Conservation (phyloP, 768 basidiomycete genomes). For the Mycena capillaripes region DNA sequence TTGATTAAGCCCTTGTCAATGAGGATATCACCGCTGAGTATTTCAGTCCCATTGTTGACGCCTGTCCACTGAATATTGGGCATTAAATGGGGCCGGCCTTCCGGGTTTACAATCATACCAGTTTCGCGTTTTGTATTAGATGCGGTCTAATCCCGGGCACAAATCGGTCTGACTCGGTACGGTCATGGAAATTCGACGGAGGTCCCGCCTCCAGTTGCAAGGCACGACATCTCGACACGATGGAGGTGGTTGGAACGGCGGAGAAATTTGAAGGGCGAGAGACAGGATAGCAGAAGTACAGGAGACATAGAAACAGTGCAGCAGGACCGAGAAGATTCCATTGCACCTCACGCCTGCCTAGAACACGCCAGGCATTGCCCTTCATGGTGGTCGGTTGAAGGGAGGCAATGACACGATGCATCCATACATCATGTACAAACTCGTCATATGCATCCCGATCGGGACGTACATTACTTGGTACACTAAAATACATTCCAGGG, state of each 20-base stretch:
- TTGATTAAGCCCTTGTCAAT: slow-evolving; percentile 79
- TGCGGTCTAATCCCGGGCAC: slow-evolving; percentile 73
- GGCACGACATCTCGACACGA: slow-evolving; percentile 58
- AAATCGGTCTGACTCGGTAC: slow-evolving; percentile 75
- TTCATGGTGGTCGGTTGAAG: slow-evolving; percentile 6
- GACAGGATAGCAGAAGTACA: slow-evolving; percentile 3
- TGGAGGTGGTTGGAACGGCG: neutral
- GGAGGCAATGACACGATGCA: neutral
- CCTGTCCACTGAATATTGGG: slow-evolving; percentile 81
- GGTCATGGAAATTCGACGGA: slow-evolving; percentile 59
- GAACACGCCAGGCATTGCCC: neutral
- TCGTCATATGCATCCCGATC: slow-evolving; percentile 4
- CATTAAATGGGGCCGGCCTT: slow-evolving; percentile 40
- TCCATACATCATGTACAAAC: slow-evolving; percentile 1
- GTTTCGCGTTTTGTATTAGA: slow-evolving; percentile 79
- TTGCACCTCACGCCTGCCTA: neutral
- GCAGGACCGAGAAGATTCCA: neutral
- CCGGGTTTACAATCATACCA: slow-evolving; percentile 44
- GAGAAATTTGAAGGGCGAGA: neutral
- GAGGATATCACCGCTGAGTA: slow-evolving; percentile 75
- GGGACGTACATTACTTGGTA: neutral
- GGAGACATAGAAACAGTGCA: neutral
- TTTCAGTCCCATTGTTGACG: slow-evolving; percentile 72
- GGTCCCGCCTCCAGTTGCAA: slow-evolving; percentile 58
- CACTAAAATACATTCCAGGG: slow-evolving; percentile 1